Evolutionary conservation across 139 green algal species (phyloP).

Genomic region (Nannochloris sp.): DNA sequence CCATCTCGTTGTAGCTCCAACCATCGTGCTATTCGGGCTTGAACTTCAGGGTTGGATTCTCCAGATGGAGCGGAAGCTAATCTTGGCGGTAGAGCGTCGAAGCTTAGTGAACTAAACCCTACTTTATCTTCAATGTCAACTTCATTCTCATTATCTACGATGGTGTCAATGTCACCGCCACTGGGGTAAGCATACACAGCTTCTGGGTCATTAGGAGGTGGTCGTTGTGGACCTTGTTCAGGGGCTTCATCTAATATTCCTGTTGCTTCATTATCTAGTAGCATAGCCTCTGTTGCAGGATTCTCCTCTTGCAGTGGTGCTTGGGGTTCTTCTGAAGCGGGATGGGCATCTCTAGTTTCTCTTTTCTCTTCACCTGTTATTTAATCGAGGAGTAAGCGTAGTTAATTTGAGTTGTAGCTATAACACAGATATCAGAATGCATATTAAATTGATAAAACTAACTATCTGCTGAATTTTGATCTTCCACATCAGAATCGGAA

Average conservation of each 20-base stretch:
- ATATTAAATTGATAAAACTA: background rate
- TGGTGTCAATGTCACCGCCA: no score
- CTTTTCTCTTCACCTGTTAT: background rate
- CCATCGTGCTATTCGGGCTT: background rate
- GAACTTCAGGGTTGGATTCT: background rate
- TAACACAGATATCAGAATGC: background rate
- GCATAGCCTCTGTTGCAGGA: background rate
- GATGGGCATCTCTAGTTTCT: background rate
- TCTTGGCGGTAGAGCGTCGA: conserved; percentile 3
- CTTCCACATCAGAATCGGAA: conserved; percentile 29
- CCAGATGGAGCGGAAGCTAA: conserved; percentile 2
- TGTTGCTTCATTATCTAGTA: no score
- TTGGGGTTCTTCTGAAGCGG: no score
- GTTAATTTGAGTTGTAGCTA: background rate
- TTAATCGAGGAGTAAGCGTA: background rate
- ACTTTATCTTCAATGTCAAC: no score
- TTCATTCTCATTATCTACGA: no score
- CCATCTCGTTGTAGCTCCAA: background rate
- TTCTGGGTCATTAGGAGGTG: no score
- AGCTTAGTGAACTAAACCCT: no score
- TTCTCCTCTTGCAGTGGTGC: background rate
- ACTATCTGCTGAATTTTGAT: background rate
- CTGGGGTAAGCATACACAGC: no score
- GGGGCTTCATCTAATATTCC: no score
- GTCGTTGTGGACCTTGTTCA: no score